Percentiles rank a stretch among this genome's conserved stretches.
phyloP scores from a whole-genome alignment of 2,329 filamentous ascomycete species.

The Calonectria honghensis region DNA sequence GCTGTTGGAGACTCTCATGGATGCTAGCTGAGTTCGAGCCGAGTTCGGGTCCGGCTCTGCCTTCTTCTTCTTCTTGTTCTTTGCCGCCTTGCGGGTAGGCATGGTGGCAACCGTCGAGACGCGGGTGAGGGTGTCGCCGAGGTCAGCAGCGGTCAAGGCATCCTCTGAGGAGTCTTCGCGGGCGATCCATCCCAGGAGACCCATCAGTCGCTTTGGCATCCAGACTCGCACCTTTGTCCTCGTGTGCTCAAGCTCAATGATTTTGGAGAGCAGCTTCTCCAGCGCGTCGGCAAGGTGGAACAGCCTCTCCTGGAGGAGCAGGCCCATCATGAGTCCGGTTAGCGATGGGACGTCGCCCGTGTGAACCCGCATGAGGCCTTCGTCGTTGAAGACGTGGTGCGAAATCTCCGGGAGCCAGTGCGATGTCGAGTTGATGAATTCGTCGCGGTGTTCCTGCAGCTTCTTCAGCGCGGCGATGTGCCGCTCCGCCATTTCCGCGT shows the following conservation, averaged over 20 bases:
- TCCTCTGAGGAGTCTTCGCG: slow-evolving; percentile 29
- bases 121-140: slow-evolving; percentile 37
- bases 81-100: background rate
- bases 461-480: slow-evolving; percentile 19
- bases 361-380: slow-evolving; percentile 28
- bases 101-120: slow-evolving; percentile 28
- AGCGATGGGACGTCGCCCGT: slow-evolving; percentile 20
- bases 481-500: slow-evolving; percentile 35
- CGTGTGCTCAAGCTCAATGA: slow-evolving; percentile 28
- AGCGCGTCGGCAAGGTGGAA: slow-evolving; percentile 27
- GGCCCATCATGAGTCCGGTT: slow-evolving; percentile 34
- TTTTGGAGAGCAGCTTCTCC: slow-evolving; percentile 20
- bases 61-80: slow-evolving; percentile 2
- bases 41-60: slow-evolving; percentile 15
- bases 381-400: slow-evolving; percentile 28
- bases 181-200: slow-evolving; percentile 33
- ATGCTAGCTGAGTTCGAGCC: slow-evolving; percentile 23
- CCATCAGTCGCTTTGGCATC: slow-evolving; percentile 30
- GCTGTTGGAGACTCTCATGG: slow-evolving; percentile 38
- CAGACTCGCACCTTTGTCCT: slow-evolving; percentile 26
- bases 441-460: slow-evolving; percentile 28
- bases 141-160: slow-evolving; percentile 20
- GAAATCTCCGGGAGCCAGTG: slow-evolving; percentile 24
- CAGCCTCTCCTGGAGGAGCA: slow-evolving; percentile 36
- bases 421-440: slow-evolving; percentile 29